Evolutionary conservation across 352 stramenopile species (phyloP), one percentile per base, ranked within the genome.

Genomic region (Detonula confervacea): DNA sequence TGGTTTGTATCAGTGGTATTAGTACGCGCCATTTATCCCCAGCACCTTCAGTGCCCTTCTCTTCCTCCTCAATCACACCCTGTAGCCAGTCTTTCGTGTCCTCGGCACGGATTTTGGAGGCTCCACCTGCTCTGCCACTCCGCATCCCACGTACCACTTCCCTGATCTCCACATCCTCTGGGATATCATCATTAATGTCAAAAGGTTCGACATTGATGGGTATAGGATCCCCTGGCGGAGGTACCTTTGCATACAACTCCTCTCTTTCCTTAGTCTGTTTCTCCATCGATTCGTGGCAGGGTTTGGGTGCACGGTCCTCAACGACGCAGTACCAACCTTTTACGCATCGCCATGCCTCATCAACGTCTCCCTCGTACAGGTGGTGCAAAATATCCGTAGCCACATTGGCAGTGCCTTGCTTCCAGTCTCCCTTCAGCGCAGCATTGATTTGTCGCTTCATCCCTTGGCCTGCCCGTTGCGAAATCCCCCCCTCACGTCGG

Each of bases 301-400:
- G 63, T 22, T 52, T 56, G 7, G 52, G 44, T 22, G 73, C 24
- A 27, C 14, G 24, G 20, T 63, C 72, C 44, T 65, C 55, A 5
- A 27, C 72, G 12, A 18, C 44, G 0, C 63, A 54, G 47, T 81
- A 81, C 72, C 51, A 81, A 7, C 54, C 46, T 20, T 81, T 73
- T 8, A 60, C 12, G 6, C 9, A 6, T 1, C 57, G 9, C 44
- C 52, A 81, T 2, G 63, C 73, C 47, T 76, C 62, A 54, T 76
- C 20, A 7, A 70, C 9, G 22, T 75, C 37, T 1, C 39, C 39
- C 4, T 5, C 39, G 39, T 4, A 4, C 16, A 49, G 16, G n/a
- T 49, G 39, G 2, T 2, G 5, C 39, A 18, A 4, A n/a, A 49
- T 49, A 2, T 49, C 39, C 2, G 39, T n/a, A 12, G 39, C 39